Base-by-base conservation (phyloP, 2,329 filamentous ascomycete species). In the Malbranchea zuffiana region DNA sequence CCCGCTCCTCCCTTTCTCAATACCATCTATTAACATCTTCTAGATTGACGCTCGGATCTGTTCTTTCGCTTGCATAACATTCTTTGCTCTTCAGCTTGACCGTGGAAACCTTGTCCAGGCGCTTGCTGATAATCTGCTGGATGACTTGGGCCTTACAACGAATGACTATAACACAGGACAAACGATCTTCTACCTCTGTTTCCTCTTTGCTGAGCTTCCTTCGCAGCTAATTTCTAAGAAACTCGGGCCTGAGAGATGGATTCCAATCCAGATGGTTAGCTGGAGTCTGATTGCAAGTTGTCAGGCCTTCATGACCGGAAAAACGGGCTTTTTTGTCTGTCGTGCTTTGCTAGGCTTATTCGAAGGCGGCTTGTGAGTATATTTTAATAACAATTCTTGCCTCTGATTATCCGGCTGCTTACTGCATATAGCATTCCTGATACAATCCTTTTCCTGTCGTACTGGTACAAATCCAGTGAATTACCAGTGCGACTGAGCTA, bases 401-500 rank as follows among this genome's bases (percentile, higher is more conserved):
- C n/a, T n/a, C n/a, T n/a, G n/a, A n/a, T n/a, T n/a, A n/a, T n/a
- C n/a, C n/a, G n/a, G n/a, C n/a, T n/a, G n/a, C n/a, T n/a, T n/a
- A n/a, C n/a, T n/a, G n/a, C 19, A 27, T 11, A 5, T 24, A 61
- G 57, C 40, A 64, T 64, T 29, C 59, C 61, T 2, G 61, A 64
- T 13, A 62, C 59, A 0, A 61, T 64, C 10, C 49, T 64, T 0
- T 85, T 79, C 56, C 63, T 84, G 4, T 78, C 74, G 3, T 86
- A 86, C 55, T 87, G 80, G 57, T 87, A 85, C 60, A 85, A 74
- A 30, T 74, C 74, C 0, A 68, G 68, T 35, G 82, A 86, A 52
- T 63, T 87, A 0, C 78, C 80, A 0, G 68, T 71, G 7, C 71
- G 82, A 1, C 60, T 86, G 12, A 73, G 74, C 46, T 74, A 68